Percentiles rank a stretch among this genome's conserved stretches.
Evolutionary conservation across 305 asterid genomes (phyloP).

Genomic region (Stenogyne calaminthoides): DNA sequence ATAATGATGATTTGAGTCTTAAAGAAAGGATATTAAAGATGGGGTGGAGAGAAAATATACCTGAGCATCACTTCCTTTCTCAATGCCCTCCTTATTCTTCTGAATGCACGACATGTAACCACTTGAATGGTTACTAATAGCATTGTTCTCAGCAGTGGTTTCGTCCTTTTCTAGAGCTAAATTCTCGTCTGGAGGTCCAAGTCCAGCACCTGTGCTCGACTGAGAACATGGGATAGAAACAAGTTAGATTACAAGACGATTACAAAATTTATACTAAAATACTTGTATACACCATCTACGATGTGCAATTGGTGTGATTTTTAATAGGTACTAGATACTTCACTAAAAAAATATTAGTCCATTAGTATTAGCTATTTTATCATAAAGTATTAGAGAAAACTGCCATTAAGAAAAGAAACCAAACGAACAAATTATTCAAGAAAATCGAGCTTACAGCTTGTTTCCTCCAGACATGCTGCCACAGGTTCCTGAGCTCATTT

Average conservation of each 20-base stretch:
- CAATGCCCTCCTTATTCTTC: slow-evolving; percentile 57
- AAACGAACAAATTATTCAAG: not conserved
- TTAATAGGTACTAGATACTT: too few relatives aligned
- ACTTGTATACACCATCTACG: too few relatives aligned
- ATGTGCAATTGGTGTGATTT: too few relatives aligned
- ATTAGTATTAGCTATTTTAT: too few relatives aligned
- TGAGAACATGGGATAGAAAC: slow-evolving; percentile 32
- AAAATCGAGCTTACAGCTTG: slow-evolving; percentile 68
- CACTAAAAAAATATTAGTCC: not conserved
- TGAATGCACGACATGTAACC: slow-evolving; percentile 54
- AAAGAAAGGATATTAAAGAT: not conserved
- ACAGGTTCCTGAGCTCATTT: slow-evolving; percentile 90
- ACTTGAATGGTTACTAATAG: slow-evolving; percentile 62
- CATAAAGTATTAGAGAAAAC: not conserved
- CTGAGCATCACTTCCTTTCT: slow-evolving; percentile 90
- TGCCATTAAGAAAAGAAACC: not conserved
- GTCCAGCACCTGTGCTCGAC: slow-evolving; percentile 58
- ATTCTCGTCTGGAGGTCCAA: slow-evolving; percentile 71
- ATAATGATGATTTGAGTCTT: not conserved
- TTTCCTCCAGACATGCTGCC: slow-evolving; percentile 99
- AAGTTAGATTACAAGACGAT: slow-evolving; percentile 19
- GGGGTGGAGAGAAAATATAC: slow-evolving; percentile 35
- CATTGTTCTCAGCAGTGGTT: slow-evolving; percentile 81
- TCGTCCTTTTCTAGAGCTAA: slow-evolving; percentile 71
- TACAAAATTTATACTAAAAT: not conserved